Base-by-base conservation (phyloP, 176 grass and related monocot genomes). In the Pharus latifolius region DNA sequence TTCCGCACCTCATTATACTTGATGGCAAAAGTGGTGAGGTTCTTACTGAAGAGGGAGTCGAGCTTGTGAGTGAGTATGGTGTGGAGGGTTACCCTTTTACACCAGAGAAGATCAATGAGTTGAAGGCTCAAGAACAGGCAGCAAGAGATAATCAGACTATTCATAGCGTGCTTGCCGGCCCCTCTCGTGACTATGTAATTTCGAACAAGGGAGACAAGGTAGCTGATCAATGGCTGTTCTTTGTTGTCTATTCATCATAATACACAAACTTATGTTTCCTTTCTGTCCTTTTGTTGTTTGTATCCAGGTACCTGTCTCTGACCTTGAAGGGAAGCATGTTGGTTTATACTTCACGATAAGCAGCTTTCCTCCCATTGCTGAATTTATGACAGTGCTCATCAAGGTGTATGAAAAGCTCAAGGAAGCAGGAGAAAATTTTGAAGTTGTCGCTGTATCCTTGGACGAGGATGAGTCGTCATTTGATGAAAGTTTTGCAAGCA, bases 81-180 rank as follows among this genome's bases (percentile, higher is more conserved):
- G 32, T 35, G 42, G 83, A 83, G 71, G 92, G 71, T 43, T 96
- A 96, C 59, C 92, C 88, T 58, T 96, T 96, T 78, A 96, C 79
- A 47, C 19, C 24, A 1, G 76, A 91, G 32, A 88, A 62, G 64
- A 74, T 91, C 60, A 53, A 27, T 33, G 78, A 88, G 72, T 59
- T 91, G 61, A 88, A 86, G 65, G 73, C 88, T 51, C 63, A 78
- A 42, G 76, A 91, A 51, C 78, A 96, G 48, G 71, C 70, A 65
- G 76, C 60, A 73, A 96, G 78, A 65, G 84, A 38, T 7, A 82
- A 88, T 26, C 92, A 96, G 66, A 88, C 92, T 55, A 65, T 96
- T 26, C 73, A 59, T 26, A 88, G 44, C 23, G 51, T 96, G 61
- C 72, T 96, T 61, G 78, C 66, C 67, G 80, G 78, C 57, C 18